Evolutionary conservation across 345 rosid genomes (phyloP), one percentile per base, ranked within the genome.

Genomic region (Clarkia xantiana): DNA sequence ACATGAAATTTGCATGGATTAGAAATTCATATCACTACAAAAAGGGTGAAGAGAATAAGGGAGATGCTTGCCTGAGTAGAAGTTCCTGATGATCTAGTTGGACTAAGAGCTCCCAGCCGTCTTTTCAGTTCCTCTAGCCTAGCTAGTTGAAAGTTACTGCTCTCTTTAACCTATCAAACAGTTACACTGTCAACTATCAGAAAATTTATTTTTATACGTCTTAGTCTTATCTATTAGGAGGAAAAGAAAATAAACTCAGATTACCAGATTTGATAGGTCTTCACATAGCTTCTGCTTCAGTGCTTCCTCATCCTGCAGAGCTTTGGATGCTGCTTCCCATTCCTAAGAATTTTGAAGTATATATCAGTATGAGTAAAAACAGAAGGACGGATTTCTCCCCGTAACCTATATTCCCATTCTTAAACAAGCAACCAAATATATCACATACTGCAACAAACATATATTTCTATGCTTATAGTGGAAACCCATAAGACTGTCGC

Each of bases 71-170:
- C 94, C 59, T 67, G 71, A 59, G 55, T 62, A 54, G 63, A 16
- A 56, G 78, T 62, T 41, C 53, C 29, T 17, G 94, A 73, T 19
- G 71, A 63, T 64, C 83, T 74, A 49, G 67, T 62, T 15, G 82
- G 94, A 68, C 85, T 85, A 49, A 85, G 64, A n/a, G 90, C 90
- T 66, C 73, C 84, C 62, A 85, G 57, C 44, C 90, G 76, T 63
- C 86, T 75, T 78, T 85, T 89, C 59, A 89, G 62, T 67, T 80
- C 94, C 77, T 85, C 90, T 42, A 89, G 95, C 65, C 87, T 73
- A 45, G 94, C 61, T 61, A 68, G 75, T 69, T 89, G 97, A 14
- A 69, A 58, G 57, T 47, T 75, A 62, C 94, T 85, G 73, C 97
- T 85, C 78, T 89, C 87, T 75, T 77, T 81, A 52, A 85, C 90